Evolutionary conservation across 1,284 basidiomycete species (phyloP).

Genomic region (Boletus mariae): DNA sequence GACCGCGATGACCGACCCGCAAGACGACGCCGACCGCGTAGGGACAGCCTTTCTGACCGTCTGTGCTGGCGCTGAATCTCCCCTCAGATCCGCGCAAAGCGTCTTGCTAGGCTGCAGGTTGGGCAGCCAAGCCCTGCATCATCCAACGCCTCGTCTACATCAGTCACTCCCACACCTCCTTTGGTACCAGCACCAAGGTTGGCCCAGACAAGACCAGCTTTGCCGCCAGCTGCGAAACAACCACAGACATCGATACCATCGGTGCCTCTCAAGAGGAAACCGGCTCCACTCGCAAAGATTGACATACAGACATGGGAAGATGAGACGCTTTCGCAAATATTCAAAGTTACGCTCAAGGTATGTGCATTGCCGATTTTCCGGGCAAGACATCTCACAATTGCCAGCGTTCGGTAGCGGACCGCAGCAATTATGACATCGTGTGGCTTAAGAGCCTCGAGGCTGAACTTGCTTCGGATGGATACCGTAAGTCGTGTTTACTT

Average conservation of each 20-base stretch:
- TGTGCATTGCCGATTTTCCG: conserved; percentile 18
- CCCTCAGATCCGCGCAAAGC: conserved; percentile 79
- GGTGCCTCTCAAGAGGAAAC: conserved; percentile 47
- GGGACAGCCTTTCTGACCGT: conserved; percentile 1
- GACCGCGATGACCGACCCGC: conserved; percentile 49
- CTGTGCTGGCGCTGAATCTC: background rate
- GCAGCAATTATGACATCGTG: conserved; percentile 66
- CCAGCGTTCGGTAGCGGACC: conserved; percentile 69
- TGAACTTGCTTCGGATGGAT: conserved; percentile 70
- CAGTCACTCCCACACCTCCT: conserved; percentile 14
- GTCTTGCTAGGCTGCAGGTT: conserved; percentile 73
- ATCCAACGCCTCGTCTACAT: conserved; percentile 22
- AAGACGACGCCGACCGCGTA: conserved; percentile 77
- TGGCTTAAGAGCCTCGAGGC: conserved; percentile 79
- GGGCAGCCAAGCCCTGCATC: conserved; percentile 35
- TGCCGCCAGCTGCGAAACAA: conserved; percentile 21
- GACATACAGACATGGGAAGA: conserved; percentile 72
- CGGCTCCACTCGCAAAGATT: conserved; percentile 40
- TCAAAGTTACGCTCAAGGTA: conserved; percentile 82
- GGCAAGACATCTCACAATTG: conserved; percentile 5
- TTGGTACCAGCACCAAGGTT: conserved; percentile 19
- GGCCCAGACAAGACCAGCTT: conserved; percentile 35
- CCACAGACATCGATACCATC: conserved; percentile 25
- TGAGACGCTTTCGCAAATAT: conserved; percentile 60
- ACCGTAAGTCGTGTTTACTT: conserved; percentile 40